Evolutionary conservation across 2,329 filamentous ascomycete species (phyloP).

Genomic region (Ceratocystis colombiana): DNA sequence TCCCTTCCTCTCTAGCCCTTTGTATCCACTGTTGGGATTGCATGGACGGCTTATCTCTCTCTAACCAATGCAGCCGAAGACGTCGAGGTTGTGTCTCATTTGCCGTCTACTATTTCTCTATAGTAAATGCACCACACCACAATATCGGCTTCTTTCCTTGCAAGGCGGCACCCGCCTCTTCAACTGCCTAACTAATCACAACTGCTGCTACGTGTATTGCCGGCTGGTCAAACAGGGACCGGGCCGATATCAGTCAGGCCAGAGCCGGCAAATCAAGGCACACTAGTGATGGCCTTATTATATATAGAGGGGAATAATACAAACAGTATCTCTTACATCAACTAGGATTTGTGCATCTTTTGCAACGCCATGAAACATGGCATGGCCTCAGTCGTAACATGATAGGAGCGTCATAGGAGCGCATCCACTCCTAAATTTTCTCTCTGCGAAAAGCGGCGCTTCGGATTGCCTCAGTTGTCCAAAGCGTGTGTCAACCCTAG

Average conservation of each 20-base stretch:
- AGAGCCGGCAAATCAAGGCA: neutral
- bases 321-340: neutral
- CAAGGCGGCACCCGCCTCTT: too few relatives aligned
- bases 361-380: neutral
- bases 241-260: slow-evolving; percentile 9
- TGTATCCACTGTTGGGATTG: slow-evolving; percentile 89
- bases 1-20: slow-evolving; percentile 56
- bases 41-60: slow-evolving; percentile 94
- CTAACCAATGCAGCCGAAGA: slow-evolving; percentile 81
- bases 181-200: neutral
- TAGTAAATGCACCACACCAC: neutral
- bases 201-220: neutral
- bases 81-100: slow-evolving; percentile 29
- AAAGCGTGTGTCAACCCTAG: neutral
- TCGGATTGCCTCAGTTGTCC: neutral
- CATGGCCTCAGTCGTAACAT: neutral
- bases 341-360: neutral
- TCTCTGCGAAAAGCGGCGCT: slow-evolving; percentile 1
- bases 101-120: neutral
- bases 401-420: neutral
- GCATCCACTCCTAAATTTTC: neutral
- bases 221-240: slow-evolving; percentile 15
- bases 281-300: neutral
- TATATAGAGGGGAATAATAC: neutral
- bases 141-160: neutral